Evolutionary conservation across 2,329 filamentous ascomycete genomes (phyloP), one percentile per base, ranked within the genome.

Genomic region (Penicillium palitans): DNA sequence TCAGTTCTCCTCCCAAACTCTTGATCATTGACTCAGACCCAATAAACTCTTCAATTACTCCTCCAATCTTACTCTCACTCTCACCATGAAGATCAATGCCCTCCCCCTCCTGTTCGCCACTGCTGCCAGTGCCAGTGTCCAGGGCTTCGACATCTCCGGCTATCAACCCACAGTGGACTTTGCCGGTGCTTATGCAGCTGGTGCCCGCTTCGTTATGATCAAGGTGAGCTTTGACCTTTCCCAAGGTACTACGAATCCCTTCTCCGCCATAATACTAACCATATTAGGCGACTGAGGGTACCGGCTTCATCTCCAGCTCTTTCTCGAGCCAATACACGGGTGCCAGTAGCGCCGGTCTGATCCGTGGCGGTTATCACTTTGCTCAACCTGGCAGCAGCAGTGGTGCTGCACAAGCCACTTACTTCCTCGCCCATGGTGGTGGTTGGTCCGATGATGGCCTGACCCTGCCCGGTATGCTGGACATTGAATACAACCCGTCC

Each of bases 341-440:
- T 27, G 81, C 82, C 35, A 83, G 81, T 45, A 73, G 73, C 9
- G 81, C 81, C 3, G 79, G 78, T 25, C 72, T 86, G 58, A 80
- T 85, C 68, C 81, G 82, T 24, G 83, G 83, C 49, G 82, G 77
- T 37, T 84, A 85, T 66, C 83, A 85, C 75, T 84, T 83, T 62
- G 83, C 83, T 6, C 77, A 77, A 37, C 82, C 81, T 0, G 75
- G 70, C 48, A 66, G 68, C 17, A 77, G 76, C 62, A 74, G 77
- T 5, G 81, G 79, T 17, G 72, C 78, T 4, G 68, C 71, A 0
- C 82, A 85, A 66, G 83, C 83, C 8, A 71, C 76, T 12, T 84
- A 74, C 71, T 85, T 85, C 72, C 61, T 83, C 49, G 69, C 75
- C 0, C 73, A 84, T 63, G 83, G 83, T 44, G 83, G 83, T 29